Percentiles rank a stretch among this genome's conserved stretches.
Conservation (phyloP, 2,329 filamentous ascomycete genomes). For the Paecilomyces formosus region DNA sequence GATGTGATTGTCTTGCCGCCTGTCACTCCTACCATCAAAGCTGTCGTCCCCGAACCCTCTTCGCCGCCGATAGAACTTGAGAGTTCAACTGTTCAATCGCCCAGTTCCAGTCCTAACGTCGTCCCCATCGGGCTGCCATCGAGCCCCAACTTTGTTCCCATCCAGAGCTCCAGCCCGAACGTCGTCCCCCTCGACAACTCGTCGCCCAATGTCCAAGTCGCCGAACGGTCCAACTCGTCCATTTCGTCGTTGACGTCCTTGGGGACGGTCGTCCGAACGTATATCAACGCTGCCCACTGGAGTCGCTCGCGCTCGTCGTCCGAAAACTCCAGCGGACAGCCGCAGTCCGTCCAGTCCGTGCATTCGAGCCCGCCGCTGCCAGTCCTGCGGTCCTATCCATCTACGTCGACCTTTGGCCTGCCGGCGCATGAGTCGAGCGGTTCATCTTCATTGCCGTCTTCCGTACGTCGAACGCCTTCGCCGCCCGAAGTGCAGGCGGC, state of each 20-base stretch:
- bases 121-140: constrained; percentile 29
- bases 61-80: constrained; percentile 8
- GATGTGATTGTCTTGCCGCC: constrained; percentile 25
- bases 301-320: constrained; percentile 25
- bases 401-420: constrained; percentile 21
- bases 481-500: constrained; percentile 30
- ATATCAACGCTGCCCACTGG: constrained; percentile 23
- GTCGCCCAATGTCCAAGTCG: constrained; percentile 22
- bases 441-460: constrained; percentile 26
- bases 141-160: constrained; percentile 32
- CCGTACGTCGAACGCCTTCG: constrained; percentile 23
- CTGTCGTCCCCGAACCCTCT: constrained; percentile 24
- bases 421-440: constrained; percentile 17
- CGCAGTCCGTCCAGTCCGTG: constrained; percentile 18
- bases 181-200: constrained; percentile 23
- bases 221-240: constrained; percentile 27
- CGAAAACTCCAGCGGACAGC: constrained; percentile 20
- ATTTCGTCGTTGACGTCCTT: constrained; percentile 33
- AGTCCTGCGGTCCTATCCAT: constrained; percentile 25
- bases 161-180: constrained; percentile 32
- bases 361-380: constrained; percentile 32
- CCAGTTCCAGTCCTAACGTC: constrained; percentile 35
- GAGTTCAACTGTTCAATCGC: background rate
- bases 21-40: constrained; percentile 29
- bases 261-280: constrained; percentile 31